Base-by-base conservation (phyloP, 1,139 yeast genomes). In the Zygoascus meyerae region DNA sequence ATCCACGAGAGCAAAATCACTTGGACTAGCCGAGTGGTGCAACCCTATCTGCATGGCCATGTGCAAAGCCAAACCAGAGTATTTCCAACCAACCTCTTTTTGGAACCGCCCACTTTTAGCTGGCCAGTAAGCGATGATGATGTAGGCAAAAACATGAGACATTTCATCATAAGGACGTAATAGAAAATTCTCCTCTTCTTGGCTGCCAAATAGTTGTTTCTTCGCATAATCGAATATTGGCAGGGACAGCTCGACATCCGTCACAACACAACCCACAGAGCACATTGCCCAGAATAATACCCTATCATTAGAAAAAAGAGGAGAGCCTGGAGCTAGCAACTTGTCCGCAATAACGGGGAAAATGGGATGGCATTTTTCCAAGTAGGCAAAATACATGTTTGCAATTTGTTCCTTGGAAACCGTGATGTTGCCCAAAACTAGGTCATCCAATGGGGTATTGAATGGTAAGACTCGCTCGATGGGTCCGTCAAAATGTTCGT, bases 1-100 rank as follows among this genome's bases (percentile, higher is more conserved):
- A 16, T 14, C 45, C 28, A 40, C 43, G 44, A 26, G 15, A 30
- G 47, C 31, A 34, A 47, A 51, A 21, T 52, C 55, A 31, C 45
- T 45, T 7, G 49, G 37, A 29, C 29, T 46, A 10, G 50, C 36
- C 2, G 55, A 42, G 16, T 53, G 46, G 34, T 54, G 56, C 5
- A 55, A 45, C n/a, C 59, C 59, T 21, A 54, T 48, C 26, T 44
- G 52, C 52, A 55, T 44, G 2, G 56, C 59, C 11, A 50, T 40
- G 39, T 49, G 49, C n/a, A 50, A 31, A 11, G 57, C 56, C 12
- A 43, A 46, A 3, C 54, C 52, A 15, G 48, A 34, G 38, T 52
- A 43, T 14, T 45, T 35, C 57, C 57, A 55, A 11, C 55, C 41
- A 8, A 37, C 44, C 28, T 55, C 58, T 21, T 53, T 55, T 31